Conservation (phyloP, 2,329 filamentous ascomycete species). For the Raffaelea ambrosiae region DNA sequence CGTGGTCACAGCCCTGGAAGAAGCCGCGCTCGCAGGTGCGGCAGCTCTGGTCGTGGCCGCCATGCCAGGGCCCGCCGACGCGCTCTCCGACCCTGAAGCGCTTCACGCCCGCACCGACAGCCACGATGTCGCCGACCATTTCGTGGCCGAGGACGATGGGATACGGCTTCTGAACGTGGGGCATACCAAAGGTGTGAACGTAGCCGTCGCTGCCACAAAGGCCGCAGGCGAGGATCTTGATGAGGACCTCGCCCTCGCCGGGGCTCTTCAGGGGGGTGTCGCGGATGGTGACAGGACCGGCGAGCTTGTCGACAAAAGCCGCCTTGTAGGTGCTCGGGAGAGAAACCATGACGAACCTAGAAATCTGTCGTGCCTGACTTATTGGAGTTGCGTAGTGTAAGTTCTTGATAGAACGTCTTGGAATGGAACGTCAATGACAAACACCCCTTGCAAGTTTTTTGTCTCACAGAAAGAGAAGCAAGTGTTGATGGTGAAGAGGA, state of each 20-base stretch:
- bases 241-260: constrained; percentile 49
- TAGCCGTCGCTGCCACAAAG: constrained; percentile 58
- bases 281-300: constrained; percentile 46
- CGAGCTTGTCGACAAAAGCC: constrained; percentile 47
- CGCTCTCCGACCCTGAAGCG: constrained; percentile 55
- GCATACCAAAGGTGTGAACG: constrained; percentile 36
- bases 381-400: no score
- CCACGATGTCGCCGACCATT: constrained; percentile 58
- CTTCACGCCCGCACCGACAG: constrained; percentile 47
- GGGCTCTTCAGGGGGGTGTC: constrained; percentile 51
- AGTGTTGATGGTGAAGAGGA: no score
- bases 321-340: constrained; percentile 62
- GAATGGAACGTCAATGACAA: no score
- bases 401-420: no score
- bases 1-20: constrained; percentile 62
- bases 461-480: no score
- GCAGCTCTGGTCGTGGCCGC: constrained; percentile 55
- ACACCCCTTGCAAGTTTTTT: no score
- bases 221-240: constrained; percentile 65
- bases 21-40: constrained; percentile 51
- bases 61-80: constrained; percentile 62
- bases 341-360: constrained; percentile 6
- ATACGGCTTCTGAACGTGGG: constrained; percentile 42
- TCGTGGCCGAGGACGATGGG: constrained; percentile 64
- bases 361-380: no score